Conservation (phyloP, 257 asterid species). For the Solanum paucissectum region DNA sequence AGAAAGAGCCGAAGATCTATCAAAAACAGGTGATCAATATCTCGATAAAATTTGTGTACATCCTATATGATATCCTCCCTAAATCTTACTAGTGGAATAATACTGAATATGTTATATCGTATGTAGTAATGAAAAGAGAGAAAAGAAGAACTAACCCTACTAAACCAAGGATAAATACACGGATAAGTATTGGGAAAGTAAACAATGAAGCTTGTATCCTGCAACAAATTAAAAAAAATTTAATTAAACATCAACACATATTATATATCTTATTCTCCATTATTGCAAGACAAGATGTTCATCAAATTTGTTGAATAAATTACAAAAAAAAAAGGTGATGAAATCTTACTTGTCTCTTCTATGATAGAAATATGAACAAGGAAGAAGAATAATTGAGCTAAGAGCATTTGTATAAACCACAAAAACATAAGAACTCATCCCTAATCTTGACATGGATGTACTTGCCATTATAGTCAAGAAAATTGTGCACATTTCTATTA, state of each 20-base stretch:
- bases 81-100: neutral
- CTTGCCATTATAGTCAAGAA: conserved; percentile 55
- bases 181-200: conserved; percentile 26
- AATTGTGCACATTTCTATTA: conserved; percentile 52
- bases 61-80: neutral
- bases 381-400: conserved; percentile 46
- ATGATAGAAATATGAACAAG: conserved; percentile 23
- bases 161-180: conserved; percentile 54
- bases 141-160: conserved; percentile 35
- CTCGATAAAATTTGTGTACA: neutral
- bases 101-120: neutral
- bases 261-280: neutral
- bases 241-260: neutral
- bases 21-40: neutral
- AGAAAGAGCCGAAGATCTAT: neutral
- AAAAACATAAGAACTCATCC: conserved; percentile 67
- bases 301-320: neutral
- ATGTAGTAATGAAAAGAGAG: neutral
- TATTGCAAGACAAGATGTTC: no score
- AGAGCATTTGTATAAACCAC: conserved; percentile 69
- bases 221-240: neutral
- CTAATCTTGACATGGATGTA: conserved; percentile 52
- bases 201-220: conserved; percentile 39
- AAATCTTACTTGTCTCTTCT: conserved; percentile 25
- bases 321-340: neutral